Evolutionary conservation across 768 basidiomycete species (phyloP), one percentile per base, ranked within the genome.

Genomic region (Boletus sp.): DNA sequence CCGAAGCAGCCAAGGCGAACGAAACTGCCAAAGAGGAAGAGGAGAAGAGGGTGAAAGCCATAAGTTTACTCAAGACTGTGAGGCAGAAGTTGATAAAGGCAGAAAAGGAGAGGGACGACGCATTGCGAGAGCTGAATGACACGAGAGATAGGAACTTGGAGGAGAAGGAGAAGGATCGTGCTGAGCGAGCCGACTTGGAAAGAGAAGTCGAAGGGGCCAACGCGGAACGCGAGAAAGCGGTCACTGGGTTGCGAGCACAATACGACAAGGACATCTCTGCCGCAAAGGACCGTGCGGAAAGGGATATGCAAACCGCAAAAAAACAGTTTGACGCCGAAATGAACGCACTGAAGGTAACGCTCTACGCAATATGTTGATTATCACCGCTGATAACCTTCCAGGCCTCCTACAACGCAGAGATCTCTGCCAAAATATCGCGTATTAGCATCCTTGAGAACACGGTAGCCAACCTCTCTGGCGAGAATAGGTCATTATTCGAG

Each of bases 41-140:
- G 71, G 97, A 99, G 74, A 98, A 99, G 73, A 85, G 96, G 12
- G 84, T 86, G 18, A 99, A 98, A 67, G 95, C 95, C 0, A 89
- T 98, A 61, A 89, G 86, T 50, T 75, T 98, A 29, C 77, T 99
- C 55, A 98, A 98, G 75, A 94, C 94, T 2, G 92, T 98, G n/a
- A 77, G 97, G 54, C 88, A 94, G 74, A 99, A 98, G 71, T 76
- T 96, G n/a, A 92, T 98, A 30, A 98, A 94, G 68, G 87, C 93
- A 6, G 96, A 98, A 73, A 94, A 94, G 76, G 94, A 96, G 24
- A 84, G 84, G 63, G 94, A 98, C 37, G 94, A 96, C 56, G 78
- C 82, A 0, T 56, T 81, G 49, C 85, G 81, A 66, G 90, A 92
- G 61, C 66, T 77, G 33, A 74, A 74, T 3, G 71, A 72, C 15